Conservation (phyloP, 2,329 filamentous ascomycete genomes). For the Leptodontidium sp. region DNA sequence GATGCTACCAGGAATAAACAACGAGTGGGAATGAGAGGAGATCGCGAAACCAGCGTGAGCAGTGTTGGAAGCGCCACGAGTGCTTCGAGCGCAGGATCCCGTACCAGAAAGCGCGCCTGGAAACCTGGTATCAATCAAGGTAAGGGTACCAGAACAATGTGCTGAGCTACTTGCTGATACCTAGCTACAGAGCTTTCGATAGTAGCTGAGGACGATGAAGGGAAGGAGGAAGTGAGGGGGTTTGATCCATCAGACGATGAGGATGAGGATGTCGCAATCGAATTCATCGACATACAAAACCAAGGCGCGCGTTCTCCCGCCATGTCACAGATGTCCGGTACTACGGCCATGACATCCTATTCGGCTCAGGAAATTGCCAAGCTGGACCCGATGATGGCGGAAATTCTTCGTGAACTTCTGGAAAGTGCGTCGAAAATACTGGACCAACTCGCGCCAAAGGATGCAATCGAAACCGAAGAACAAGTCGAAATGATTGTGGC, state of each 20-base stretch:
- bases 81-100: constrained; percentile 29
- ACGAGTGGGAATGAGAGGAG: constrained; percentile 18
- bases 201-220: constrained; percentile 39
- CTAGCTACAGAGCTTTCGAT: constrained; percentile 40
- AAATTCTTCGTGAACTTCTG: constrained; percentile 51
- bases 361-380: constrained; percentile 41
- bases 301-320: constrained; percentile 31
- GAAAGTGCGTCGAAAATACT: constrained; percentile 47
- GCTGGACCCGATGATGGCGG: constrained; percentile 50
- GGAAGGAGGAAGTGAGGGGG: constrained; percentile 13
- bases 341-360: constrained; percentile 36
- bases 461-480: constrained; percentile 41
- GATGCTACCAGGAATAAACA: constrained; percentile 23
- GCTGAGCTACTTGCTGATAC: constrained; percentile 21
- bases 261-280: constrained; percentile 25
- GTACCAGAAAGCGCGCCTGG: constrained; percentile 34
- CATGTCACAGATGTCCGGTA: constrained; percentile 40
- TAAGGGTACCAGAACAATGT: constrained; percentile 16
- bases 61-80: constrained; percentile 38
- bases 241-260: constrained; percentile 13
- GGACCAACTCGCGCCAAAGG: constrained; percentile 47
- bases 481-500: constrained; percentile 45
- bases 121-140: constrained; percentile 31
- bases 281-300: constrained; percentile 20
- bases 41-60: constrained; percentile 39